Base-by-base conservation (phyloP, 2,329 filamentous ascomycete genomes). In the Davidsoniella virescens region DNA sequence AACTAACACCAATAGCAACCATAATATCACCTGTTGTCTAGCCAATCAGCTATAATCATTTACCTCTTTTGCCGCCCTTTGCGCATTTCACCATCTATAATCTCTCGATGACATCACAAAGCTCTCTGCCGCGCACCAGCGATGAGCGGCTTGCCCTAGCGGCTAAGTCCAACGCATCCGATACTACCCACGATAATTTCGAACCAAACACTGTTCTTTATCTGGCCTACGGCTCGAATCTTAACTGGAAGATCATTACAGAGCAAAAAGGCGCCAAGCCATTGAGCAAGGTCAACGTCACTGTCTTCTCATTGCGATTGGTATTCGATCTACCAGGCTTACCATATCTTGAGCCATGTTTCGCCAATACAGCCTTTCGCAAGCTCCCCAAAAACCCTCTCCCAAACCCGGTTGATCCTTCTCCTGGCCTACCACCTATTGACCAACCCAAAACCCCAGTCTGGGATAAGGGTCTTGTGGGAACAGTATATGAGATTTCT, bases 401-500 rank as follows among this genome's bases (percentile, higher is more conserved):
- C 61, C 47, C 61, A 61, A 16, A 61, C 53, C 44, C 62, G 38
- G 43, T 44, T 36, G 50, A 54, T 26, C 54, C 54, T 17, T 49
- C 41, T 14, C 52, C 50, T 18, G 16, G 40, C 9, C 41, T 54
- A 12, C 49, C 52, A 20, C 51, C 53, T 17, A 49, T 55, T 17
- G 42, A 47, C 4, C 49, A 52, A 9, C 51, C 49, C 16, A 51
- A 45, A 18, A 45, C 47, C 16, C 54, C 62, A 36, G 47, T 62
- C 57, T 94, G 87, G 87, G 69, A 78, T 55, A 88, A 87, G 59
- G 85, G 86, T 4, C 73, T 98, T 2, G 76, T 95, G 39, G 92
- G 92, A 20, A 87, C 94, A 14, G 92, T 96, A 3, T 98, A 98
- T 67, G 88, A 96, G 67, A 86, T 96, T 26, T 94, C 87, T 1